Base-by-base conservation (phyloP, 805 yeast genomes). In the Ogataea pini region DNA sequence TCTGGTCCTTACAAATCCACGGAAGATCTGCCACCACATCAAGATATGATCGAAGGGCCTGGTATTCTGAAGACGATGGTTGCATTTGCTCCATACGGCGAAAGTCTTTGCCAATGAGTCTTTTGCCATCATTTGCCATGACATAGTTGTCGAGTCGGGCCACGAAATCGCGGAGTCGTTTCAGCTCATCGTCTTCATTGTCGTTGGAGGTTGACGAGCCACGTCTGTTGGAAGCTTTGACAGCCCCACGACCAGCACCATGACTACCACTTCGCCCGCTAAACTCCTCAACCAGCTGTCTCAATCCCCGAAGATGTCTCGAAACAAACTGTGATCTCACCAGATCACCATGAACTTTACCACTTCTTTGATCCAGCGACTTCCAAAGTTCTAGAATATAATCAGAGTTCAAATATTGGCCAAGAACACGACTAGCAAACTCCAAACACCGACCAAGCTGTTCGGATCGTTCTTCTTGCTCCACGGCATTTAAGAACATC, bases 1-100 rank as follows among this genome's bases (percentile, higher is more conserved):
- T 52, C 25, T 56, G 46, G 54, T 67, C 42, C 47, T 61, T 42
- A 16, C 49, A 45, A 5, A 42, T 33, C 84, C 84, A 84, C 1
- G 89, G 89, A 41, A 85, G 69, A 56, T 85, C 89, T 65, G 77
- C 68, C 7, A 84, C 77, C 17, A 81, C 76, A 50, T 85, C 89
- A 54, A 85, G 72, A 63, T 84, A 85, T 41, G 80, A 79, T 47
- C 84, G 63, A 37, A 84, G 65, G 1, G 82, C 85, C 59, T 85
- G 87, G 58, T 77, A 81, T 49, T 85, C 90, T 0, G 81, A 72
- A 25, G 82, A 77, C 29, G 77, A 79, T 39, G 76, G 72, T n/a
- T 78, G 77, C 68, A 84, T 76, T 41, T 75, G 72, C 46, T 71
- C 72, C 47, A 84, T 69, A 22, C 88, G 65, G 52, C 77, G 78